A percentile compares a stretch with the other conserved stretches of the same genome.
phyloP scores from a whole-genome alignment of 2,329 filamentous ascomycete species.

The Alternaria dauci region DNA sequence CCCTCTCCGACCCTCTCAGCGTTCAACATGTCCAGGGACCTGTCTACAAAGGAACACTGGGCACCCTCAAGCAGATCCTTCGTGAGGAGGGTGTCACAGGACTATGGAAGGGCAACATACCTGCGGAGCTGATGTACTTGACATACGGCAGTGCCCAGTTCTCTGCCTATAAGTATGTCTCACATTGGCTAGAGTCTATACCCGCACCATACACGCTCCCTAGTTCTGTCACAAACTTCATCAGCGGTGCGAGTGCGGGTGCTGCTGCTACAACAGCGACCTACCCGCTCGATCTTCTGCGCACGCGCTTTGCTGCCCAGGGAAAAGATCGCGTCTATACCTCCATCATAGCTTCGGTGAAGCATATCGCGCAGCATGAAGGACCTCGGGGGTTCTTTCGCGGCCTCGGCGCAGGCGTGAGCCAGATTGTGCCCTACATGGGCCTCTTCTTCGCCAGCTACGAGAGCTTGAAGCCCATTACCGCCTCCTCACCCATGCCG shows the following conservation, averaged over 20 bases:
- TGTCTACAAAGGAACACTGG: conserved; percentile 77
- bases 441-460: conserved; percentile 93
- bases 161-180: conserved; percentile 80
- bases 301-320: conserved; percentile 96
- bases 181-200: conserved; percentile 69
- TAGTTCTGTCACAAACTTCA: conserved; percentile 76
- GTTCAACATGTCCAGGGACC: conserved; percentile 58
- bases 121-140: conserved; percentile 93
- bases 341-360: conserved; percentile 72
- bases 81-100: conserved; percentile 81
- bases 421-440: conserved; percentile 95
- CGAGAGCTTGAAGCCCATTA: conserved; percentile 69
- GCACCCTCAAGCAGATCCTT: conserved; percentile 79
- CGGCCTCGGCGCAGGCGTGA: conserved; percentile 80
- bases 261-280: conserved; percentile 82
- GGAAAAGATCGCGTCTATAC: conserved; percentile 81
- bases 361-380: conserved; percentile 77
- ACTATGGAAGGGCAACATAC: conserved; percentile 98
- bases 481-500: conserved; percentile 61
- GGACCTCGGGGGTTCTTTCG: conserved; percentile 85
- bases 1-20: conserved; percentile 75
- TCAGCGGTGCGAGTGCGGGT: conserved; percentile 83
- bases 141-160: conserved; percentile 92
- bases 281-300: conserved; percentile 91
- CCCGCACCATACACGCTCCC: conserved; percentile 62